Conservation (phyloP, 345 rosid genomes). For the Eucalyptus erythrocorys region DNA sequence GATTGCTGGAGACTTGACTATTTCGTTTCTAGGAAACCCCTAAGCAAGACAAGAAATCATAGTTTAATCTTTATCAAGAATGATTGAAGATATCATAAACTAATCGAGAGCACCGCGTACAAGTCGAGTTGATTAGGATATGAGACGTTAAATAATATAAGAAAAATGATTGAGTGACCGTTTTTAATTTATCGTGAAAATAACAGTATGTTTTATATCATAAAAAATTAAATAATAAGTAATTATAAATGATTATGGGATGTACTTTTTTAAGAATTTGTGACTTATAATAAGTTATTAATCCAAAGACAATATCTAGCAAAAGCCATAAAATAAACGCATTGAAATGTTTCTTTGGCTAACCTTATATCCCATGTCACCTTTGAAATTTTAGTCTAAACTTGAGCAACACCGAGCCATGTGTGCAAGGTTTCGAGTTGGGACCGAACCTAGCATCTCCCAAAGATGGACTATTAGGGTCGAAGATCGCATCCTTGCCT, state of each 20-base stretch:
- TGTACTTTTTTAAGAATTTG: too few species aligned
- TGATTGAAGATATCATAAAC: neutral
- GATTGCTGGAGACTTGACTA: neutral
- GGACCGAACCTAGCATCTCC: neutral
- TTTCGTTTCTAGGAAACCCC: neutral
- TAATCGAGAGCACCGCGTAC: neutral
- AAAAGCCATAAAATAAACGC: neutral
- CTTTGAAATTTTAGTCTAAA: neutral
- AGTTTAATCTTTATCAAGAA: neutral
- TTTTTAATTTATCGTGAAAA: too few species aligned
- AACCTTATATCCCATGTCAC: too few species aligned
- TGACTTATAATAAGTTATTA: rapidly evolving
- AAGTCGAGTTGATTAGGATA: neutral
- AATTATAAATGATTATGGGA: too few species aligned
- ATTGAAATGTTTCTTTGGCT: neutral
- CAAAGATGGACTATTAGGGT: neutral
- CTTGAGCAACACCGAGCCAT: neutral
- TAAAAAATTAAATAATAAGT: too few species aligned
- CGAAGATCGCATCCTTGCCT: neutral
- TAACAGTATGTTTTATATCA: rapidly evolving
- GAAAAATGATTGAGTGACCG: too few species aligned
- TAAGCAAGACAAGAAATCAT: neutral
- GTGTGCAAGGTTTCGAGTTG: neutral
- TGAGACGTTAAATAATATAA: too few species aligned
- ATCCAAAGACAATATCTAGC: too few species aligned